These are phyloP conservation scores for Vaccinium darrowii DNA, from an alignment of 148 eudicot species.

Conservation along the genomic window DNA sequence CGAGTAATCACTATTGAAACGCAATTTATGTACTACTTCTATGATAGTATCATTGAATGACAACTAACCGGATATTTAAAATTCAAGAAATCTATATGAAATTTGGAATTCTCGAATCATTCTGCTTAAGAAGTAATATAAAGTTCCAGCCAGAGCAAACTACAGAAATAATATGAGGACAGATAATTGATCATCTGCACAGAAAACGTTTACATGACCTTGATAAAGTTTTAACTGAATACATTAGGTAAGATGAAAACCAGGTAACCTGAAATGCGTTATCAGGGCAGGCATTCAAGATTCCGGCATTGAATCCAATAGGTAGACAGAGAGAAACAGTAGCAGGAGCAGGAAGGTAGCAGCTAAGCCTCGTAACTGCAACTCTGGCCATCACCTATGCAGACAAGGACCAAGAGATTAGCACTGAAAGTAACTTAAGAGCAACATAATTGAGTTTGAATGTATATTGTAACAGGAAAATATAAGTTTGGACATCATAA, in stretches of 20 bases:
- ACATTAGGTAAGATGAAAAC: not conserved
- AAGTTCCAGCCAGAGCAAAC: constrained; percentile 79
- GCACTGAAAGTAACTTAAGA: not conserved
- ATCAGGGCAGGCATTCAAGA: constrained; percentile 83
- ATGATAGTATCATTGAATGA: too few species aligned
- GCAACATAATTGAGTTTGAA: not conserved
- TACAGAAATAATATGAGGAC: constrained; percentile 24
- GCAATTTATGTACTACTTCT: too few species aligned
- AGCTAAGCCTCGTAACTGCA: constrained; percentile 92
- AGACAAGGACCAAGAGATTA: constrained; percentile 22
- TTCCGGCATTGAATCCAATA: constrained; percentile 66
- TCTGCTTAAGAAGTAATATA: constrained; percentile 44
- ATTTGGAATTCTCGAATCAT: too few species aligned
- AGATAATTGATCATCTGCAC: not conserved
- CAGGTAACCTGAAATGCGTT: constrained; percentile 73
- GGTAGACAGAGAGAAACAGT: constrained; percentile 73
- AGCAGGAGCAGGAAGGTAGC: constrained; percentile 91
- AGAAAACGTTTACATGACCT: not conserved
- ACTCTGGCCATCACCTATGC: constrained; percentile 87
- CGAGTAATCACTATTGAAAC: too few species aligned
- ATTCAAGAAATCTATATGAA: not conserved
- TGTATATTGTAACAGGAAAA: not conserved
- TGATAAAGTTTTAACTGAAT: not conserved
- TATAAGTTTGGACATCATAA: not conserved
- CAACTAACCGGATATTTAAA: too few species aligned